Evolutionary conservation across 441 rosid genomes (phyloP).

Genomic region (Pelargonium cotyledonis): DNA sequence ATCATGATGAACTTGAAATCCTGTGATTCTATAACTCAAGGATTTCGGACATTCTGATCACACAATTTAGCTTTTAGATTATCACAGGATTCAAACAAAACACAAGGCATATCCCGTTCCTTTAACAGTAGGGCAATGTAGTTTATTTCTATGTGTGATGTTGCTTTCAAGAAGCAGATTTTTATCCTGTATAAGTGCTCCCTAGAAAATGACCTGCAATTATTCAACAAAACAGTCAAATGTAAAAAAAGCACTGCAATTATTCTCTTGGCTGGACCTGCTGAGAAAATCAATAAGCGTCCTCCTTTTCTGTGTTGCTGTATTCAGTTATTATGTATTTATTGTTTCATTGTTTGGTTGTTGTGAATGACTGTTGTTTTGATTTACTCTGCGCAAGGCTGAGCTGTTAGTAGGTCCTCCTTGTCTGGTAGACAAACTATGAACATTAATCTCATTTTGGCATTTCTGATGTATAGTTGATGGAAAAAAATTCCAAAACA

Average conservation of each 20-base stretch:
- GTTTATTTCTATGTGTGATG: too few species aligned
- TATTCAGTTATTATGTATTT: too few species aligned
- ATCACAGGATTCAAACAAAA: neutral
- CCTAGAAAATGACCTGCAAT: too few species aligned
- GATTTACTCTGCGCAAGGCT: neutral
- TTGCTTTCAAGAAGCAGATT: neutral
- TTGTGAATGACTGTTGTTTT: too few species aligned
- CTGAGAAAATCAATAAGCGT: too few species aligned
- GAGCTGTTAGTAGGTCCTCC: neutral
- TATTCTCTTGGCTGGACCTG: too few species aligned
- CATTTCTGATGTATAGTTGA: neutral
- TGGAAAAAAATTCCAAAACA: neutral
- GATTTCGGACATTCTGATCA: neutral
- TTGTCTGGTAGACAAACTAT: neutral
- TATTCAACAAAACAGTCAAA: too few species aligned
- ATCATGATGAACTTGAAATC: neutral
- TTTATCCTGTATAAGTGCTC: neutral
- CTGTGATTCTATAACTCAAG: neutral
- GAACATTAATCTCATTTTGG: neutral
- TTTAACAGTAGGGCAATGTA: too few species aligned
- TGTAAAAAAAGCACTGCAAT: too few species aligned
- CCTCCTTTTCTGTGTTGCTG: neutral
- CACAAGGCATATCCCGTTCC: neutral
- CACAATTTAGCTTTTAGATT: too few species aligned
- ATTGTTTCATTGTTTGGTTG: neutral